Conservation (phyloP, 108 stramenopile genomes). For the Skeletonema marinoi region DNA sequence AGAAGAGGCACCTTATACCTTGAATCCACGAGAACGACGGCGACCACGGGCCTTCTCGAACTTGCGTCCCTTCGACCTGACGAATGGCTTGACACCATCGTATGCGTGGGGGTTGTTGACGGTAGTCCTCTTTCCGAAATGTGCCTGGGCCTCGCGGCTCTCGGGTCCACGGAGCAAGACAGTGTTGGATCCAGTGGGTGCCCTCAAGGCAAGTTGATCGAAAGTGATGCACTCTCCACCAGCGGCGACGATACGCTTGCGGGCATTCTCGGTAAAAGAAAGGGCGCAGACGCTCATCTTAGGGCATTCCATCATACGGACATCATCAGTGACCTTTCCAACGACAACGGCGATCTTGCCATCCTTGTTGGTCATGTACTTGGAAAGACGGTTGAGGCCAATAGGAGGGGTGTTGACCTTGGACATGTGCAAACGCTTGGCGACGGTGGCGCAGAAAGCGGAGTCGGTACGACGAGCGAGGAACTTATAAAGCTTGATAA, state of each 20-base stretch:
- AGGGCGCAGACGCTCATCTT: conserved; percentile 95
- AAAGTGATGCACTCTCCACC: conserved; percentile 99
- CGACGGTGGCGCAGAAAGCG: conserved; percentile 92
- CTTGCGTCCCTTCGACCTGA: conserved; percentile 99
- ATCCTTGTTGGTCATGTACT: conserved; percentile 98
- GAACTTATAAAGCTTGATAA: conserved; percentile 99
- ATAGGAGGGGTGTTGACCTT: conserved; percentile 98
- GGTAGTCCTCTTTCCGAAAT: conserved; percentile 95
- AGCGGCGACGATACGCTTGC: conserved; percentile 96
- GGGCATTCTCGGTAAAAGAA: conserved; percentile 97
- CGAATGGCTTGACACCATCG: conserved; percentile 97
- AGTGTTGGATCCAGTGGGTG: conserved; percentile 96
- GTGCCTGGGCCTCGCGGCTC: conserved; percentile 93
- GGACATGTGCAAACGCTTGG: conserved; percentile 98
- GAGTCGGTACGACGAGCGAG: conserved; percentile 96
- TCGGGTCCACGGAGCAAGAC: conserved; percentile 99
- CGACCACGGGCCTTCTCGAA: conserved; percentile 99
- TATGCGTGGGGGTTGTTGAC: conserved; percentile 92
- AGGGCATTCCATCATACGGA: conserved; percentile 95
- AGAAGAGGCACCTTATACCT: conserved; percentile 77
- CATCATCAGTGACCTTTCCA: conserved; percentile 98
- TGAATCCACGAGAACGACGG: conserved; percentile 97
- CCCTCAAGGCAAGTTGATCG: conserved; percentile 97
- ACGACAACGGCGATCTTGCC: conserved; percentile 97
- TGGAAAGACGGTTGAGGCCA: conserved; percentile 89